These are phyloP conservation scores for Syzygium syzygioides DNA, from an alignment of 441 rosid species.

Conservation along the genomic window DNA sequence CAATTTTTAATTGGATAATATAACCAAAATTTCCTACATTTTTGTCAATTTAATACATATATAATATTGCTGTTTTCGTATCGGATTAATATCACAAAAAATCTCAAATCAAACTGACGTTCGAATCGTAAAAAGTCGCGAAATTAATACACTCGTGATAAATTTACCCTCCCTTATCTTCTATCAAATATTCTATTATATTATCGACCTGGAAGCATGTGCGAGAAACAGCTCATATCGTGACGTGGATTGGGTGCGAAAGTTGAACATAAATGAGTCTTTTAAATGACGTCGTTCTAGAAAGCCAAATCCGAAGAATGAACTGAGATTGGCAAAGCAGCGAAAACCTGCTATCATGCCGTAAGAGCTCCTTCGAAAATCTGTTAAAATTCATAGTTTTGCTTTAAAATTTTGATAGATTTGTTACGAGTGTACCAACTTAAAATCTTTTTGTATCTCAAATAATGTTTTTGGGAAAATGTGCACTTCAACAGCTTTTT, in stretches of 20 bases:
- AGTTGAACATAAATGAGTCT: no score
- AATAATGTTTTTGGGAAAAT: rapidly evolving
- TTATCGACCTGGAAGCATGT: no score
- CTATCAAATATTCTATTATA: no score
- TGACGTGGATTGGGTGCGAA: not conserved
- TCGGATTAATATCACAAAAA: not conserved
- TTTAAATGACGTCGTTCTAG: no score
- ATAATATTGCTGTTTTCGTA: not conserved
- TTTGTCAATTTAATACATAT: not conserved
- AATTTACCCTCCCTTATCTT: no score
- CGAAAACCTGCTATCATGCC: no score
- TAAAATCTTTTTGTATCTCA: not conserved
- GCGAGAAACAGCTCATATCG: no score
- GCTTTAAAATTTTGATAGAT: not conserved
- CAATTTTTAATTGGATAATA: no score
- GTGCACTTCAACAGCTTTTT: no score
- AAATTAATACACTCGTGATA: not conserved
- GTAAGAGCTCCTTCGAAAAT: not conserved
- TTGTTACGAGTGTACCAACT: no score
- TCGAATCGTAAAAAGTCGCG: rapidly evolving
- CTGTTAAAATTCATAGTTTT: no score
- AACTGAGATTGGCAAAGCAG: not conserved
- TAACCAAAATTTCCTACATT: not conserved
- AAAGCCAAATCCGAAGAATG: not conserved
- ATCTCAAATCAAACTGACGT: not conserved